A percentile compares a stretch with the other conserved stretches of the same genome.
phyloP scores from a whole-genome alignment of 2,329 filamentous ascomycete genomes.

The Fusarium pseudoanthophilum region DNA sequence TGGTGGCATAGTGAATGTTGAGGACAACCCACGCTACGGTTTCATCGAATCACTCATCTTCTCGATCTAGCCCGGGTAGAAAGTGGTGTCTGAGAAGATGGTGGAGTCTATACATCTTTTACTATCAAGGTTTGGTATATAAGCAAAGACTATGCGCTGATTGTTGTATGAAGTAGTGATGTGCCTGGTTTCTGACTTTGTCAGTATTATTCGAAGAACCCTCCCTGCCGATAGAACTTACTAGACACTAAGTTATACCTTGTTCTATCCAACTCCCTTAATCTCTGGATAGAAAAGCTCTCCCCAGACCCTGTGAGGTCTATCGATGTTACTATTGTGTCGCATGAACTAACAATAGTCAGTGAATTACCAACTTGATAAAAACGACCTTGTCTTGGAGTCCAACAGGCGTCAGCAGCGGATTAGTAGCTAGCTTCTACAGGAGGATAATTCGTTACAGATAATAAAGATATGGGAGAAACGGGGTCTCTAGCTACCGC shows the following conservation, averaged over 20 bases:
- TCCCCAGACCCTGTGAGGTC: not conserved
- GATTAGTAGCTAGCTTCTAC: too few species aligned
- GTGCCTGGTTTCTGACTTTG: not conserved
- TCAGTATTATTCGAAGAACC: too few species aligned
- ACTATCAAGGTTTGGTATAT: not conserved
- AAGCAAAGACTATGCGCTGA: not conserved
- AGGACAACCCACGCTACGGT: not conserved
- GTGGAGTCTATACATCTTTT: not conserved
- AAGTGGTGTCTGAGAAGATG: not conserved
- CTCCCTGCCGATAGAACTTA: too few species aligned
- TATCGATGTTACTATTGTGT: not conserved
- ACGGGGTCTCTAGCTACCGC: not conserved
- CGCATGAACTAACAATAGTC: not conserved
- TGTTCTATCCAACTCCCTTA: not conserved
- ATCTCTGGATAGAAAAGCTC: not conserved
- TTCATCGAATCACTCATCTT: not conserved
- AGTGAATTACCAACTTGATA: not conserved
- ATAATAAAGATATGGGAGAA: not conserved
- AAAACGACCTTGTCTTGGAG: not conserved
- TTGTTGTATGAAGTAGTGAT: too few species aligned
- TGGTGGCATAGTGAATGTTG: not conserved
- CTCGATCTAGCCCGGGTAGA: not conserved
- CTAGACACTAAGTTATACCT: too few species aligned
- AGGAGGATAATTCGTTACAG: not conserved
- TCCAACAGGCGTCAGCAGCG: too few species aligned